Evolutionary conservation across 108 stramenopile genomes (phyloP), one percentile per base, ranked within the genome.

Genomic region (Ochromonas danica): DNA sequence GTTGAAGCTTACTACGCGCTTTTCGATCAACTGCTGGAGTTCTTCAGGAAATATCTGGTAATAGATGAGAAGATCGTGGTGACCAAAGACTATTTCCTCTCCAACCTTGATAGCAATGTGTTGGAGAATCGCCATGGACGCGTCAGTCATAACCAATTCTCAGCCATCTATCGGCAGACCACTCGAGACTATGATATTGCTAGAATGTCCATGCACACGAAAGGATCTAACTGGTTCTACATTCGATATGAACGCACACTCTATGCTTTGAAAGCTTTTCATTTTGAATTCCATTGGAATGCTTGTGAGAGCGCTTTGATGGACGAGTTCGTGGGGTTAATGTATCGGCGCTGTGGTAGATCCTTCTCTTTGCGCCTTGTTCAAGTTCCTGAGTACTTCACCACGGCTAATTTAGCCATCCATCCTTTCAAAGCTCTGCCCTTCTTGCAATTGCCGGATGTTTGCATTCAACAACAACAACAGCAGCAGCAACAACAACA

Each of bases 231-330:
- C 28, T 81, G 75, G 77, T 42, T 81, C 33, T 74, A 61, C 25
- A 42, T 78, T 6, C 39, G 65, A 36, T 77, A 61, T 43, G 81
- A 81, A 62, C 1, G 38, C 0, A 17, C 33, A 22, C 62, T 63
- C 39, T 62, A 57, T 0, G 1, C 39, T 1, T 33, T 77, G 2
- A 67, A 77, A 62, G 40, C 51, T 22, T 83, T 39, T 63, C 79
- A 70, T 62, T 27, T 83, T 25, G 75, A 10, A 0, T 1, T 83
- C 1, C 75, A 79, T 1, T 83, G 82, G 82, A 0, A 79, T 27
- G 78, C 79, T 0, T 78, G 75, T 31, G 67, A 36, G 1, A 38
- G 41, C 0, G 0, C 22, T 35, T 1, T 39, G 2, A 71, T 82
- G n/a, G 75, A 79, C 27, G 28, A 79, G 30, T 82, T 82, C 62